Conservation (phyloP, 2,329 filamentous ascomycete genomes). For the Colletotrichum sp. region DNA sequence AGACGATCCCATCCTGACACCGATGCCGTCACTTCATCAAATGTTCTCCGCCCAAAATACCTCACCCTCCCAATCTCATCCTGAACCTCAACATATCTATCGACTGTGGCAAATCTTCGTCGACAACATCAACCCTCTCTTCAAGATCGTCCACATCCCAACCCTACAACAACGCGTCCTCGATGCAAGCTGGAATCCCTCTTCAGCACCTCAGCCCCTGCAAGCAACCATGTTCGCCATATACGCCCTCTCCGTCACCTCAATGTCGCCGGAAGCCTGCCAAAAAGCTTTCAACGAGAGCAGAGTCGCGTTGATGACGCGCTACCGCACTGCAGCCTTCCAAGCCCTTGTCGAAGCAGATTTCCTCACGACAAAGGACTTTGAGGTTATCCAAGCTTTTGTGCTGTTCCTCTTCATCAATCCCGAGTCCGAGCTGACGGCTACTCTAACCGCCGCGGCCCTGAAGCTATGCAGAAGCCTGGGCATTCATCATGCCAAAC, state of each 20-base stretch:
- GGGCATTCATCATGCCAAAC: constrained; percentile 24
- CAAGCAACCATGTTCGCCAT: constrained; percentile 32
- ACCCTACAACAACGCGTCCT: constrained; percentile 34
- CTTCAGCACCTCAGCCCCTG: constrained; percentile 18
- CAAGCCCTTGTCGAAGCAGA: constrained; percentile 29
- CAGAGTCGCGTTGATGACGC: constrained; percentile 17
- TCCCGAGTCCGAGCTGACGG: constrained; percentile 30
- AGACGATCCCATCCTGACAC: constrained; percentile 25
- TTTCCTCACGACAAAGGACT: constrained; percentile 29
- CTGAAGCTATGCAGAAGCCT: constrained; percentile 30
- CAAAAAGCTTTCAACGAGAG: constrained; percentile 18
- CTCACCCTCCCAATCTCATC: constrained; percentile 24
- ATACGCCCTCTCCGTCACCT: constrained; percentile 29
- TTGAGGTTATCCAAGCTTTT: constrained; percentile 35
- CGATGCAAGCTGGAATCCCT: constrained; percentile 31
- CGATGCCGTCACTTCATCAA: constrained; percentile 9
- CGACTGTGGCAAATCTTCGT: constrained; percentile 37
- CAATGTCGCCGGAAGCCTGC: constrained; percentile 24
- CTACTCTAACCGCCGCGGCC: constrained; percentile 26
- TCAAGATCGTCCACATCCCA: constrained; percentile 36
- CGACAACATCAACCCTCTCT: constrained; percentile 35
- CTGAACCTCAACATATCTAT: constrained; percentile 33
- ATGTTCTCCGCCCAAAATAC: neutral
- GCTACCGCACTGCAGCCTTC: constrained; percentile 28
- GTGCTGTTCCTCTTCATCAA: constrained; percentile 32